Percentiles rank a stretch among this genome's conserved stretches.
Evolutionary conservation across 73 alveolate genomes (phyloP).

Genomic region (Paramecium primaurelia): DNA sequence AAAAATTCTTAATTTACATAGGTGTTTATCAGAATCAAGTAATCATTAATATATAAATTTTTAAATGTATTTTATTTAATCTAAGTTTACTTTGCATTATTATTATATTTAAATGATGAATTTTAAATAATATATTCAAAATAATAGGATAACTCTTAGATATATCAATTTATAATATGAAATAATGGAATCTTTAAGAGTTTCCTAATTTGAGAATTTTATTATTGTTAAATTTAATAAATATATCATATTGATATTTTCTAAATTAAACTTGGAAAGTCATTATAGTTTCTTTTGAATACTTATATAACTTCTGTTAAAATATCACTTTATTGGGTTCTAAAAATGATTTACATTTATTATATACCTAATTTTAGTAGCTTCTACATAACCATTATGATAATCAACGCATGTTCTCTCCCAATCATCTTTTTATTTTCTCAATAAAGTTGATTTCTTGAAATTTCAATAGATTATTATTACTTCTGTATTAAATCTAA

Average conservation of each 20-base stretch:
- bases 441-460: not conserved
- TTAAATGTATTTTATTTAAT: too few species aligned
- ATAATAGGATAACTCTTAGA: too few species aligned
- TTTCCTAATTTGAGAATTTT: slow-evolving; percentile 46
- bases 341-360: not conserved
- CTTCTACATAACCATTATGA: slow-evolving; percentile 38
- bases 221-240: not conserved
- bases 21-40: not conserved
- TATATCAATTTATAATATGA: too few species aligned
- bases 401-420: slow-evolving; percentile 33
- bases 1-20: not conserved
- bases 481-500: not conserved
- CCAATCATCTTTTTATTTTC: slow-evolving; percentile 19
- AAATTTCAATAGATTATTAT: not conserved
- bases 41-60: too few species aligned
- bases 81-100: too few species aligned
- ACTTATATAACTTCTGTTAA: slow-evolving; percentile 40
- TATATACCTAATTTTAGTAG: not conserved
- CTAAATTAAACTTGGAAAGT: not conserved
- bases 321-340: slow-evolving; percentile 31
- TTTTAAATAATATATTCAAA: too few species aligned
- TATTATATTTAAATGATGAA: too few species aligned
- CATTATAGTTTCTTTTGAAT: not conserved
- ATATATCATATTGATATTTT: not conserved
- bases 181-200: not conserved